A percentile compares a stretch with the other conserved stretches of the same genome.
phyloP scores from a whole-genome alignment of 2,329 filamentous ascomycete genomes.

The Leptosphaerulina australis region DNA sequence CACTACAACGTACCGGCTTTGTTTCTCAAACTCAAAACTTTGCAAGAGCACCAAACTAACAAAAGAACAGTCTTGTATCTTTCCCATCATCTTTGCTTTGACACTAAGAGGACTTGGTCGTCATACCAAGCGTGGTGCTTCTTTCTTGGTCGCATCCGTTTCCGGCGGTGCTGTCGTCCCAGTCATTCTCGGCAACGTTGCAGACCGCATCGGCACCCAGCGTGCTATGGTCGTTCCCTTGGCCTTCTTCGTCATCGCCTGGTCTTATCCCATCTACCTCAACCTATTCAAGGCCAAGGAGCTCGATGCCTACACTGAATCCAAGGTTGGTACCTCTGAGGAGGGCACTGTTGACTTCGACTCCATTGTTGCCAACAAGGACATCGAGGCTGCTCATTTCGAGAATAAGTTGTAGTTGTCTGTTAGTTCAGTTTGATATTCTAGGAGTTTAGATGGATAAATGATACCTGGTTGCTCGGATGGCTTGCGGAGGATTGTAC shows the following conservation, averaged over 20 bases:
- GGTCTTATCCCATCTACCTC: constrained; percentile 47
- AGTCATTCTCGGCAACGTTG: constrained; percentile 46
- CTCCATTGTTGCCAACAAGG: constrained; percentile 34
- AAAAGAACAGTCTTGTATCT: constrained; percentile 47
- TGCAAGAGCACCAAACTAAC: too few species aligned
- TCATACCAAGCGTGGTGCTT: constrained; percentile 50
- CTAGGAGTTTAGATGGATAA: constrained; percentile 3
- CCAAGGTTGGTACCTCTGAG: constrained; percentile 34
- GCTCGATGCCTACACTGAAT: constrained; percentile 45
- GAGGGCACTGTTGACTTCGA: constrained; percentile 34
- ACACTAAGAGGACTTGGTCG: constrained; percentile 47
- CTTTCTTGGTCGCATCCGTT: constrained; percentile 46
- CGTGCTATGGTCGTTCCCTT: constrained; percentile 47
- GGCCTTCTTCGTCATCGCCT: constrained; percentile 43
- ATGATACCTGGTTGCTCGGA: constrained; percentile 12
- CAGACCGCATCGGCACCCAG: constrained; percentile 40
- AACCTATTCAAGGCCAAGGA: constrained; percentile 44
- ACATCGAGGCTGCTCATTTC: constrained; percentile 30
- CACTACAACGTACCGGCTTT: too few species aligned
- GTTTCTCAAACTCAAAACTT: too few species aligned
- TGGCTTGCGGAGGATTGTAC: constrained; percentile 2
- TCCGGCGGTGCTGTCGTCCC: constrained; percentile 47
- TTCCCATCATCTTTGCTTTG: constrained; percentile 49
- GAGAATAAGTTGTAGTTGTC: constrained; percentile 21
- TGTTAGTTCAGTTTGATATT: neutral